Percentiles rank a stretch among this genome's conserved stretches.
phyloP scores from a whole-genome alignment of 495 filamentous ascomycete genomes.

The Daldinia childiae region DNA sequence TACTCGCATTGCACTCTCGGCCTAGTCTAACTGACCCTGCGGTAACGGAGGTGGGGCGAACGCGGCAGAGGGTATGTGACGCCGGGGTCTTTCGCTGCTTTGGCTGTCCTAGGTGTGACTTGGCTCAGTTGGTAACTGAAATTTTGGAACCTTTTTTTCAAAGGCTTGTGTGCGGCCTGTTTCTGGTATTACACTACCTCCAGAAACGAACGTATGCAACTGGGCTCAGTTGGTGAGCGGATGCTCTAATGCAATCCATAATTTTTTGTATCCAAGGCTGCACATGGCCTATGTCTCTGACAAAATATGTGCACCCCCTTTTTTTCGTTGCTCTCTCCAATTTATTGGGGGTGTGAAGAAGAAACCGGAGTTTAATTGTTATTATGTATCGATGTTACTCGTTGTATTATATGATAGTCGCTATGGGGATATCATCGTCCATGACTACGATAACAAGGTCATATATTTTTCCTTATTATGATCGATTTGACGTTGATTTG shows the following conservation, averaged over 20 bases:
- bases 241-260: background rate
- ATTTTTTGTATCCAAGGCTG: background rate
- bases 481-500: no score
- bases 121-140: background rate
- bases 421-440: background rate
- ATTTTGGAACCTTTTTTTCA: background rate
- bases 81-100: conserved; percentile 33
- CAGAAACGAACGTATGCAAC: background rate
- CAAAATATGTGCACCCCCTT: conserved; percentile 8
- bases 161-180: conserved; percentile 4
- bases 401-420: background rate
- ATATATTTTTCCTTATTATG: no score
- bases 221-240: background rate
- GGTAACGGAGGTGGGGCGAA: conserved; percentile 2
- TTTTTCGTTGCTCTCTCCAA: conserved; percentile 33
- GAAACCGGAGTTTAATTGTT: background rate
- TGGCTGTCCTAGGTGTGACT: conserved; percentile 24
- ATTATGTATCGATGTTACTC: background rate
- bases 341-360: conserved; percentile 24
- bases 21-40: conserved; percentile 13
- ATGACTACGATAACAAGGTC: background rate
- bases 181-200: conserved; percentile 32
- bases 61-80: conserved; percentile 29
- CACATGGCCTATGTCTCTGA: conserved; percentile 5
- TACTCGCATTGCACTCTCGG: conserved; percentile 18